Evolutionary conservation across 2,329 filamentous ascomycete species (phyloP), one percentile per base, ranked within the genome.

Genomic region (Rhexocercosporidium sp.): DNA sequence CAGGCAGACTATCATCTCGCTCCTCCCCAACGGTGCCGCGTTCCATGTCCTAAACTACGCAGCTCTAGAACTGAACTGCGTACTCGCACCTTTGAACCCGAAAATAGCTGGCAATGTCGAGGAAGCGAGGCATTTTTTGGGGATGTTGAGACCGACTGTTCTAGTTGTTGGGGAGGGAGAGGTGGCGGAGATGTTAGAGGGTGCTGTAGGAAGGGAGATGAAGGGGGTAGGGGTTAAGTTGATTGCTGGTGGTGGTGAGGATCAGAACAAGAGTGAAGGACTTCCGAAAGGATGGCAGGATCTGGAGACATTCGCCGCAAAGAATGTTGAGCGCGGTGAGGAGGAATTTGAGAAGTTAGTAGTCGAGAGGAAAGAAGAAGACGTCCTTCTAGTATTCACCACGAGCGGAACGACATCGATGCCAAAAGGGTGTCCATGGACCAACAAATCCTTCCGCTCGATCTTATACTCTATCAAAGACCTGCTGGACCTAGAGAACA

Each of bases 371-470:
- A 65, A 65, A 46, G 29, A 46, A 18, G 77, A 86, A 67, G 94
- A 97, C 59, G 88, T 91, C 1, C 89, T 95, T 72, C 97, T 97
- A 76, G 97, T 98, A 70, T 94, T 97, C 78, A 97, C 97, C 81
- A 98, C 95, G 0, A 94, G 90, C 0, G 94, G 94, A 20, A 97
- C 95, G 0, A 97, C 95, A 0, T 92, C 92, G 0, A 84, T 87
- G 76, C 94, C 94, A 39, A 97, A 97, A 80, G 95, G 95, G 0
- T 94, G 94, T 2, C 96, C 94, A 82, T 85, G 97, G 37, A 90
- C 88, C 0, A 94, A 97, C 80, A 85, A 84, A 3, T 90, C 86
- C 12, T 61, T 37, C 93, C 97, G 70, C 83, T 97, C 69, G 97
- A 97, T 56, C 69, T 74, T 57, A 75, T 77, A 49, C n/a, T 46